Percentiles rank a stretch among this genome's conserved stretches.
These are phyloP conservation scores for Phallus indusiatus DNA, from an alignment of 768 basidiomycete genomes.

Conservation along the genomic window DNA sequence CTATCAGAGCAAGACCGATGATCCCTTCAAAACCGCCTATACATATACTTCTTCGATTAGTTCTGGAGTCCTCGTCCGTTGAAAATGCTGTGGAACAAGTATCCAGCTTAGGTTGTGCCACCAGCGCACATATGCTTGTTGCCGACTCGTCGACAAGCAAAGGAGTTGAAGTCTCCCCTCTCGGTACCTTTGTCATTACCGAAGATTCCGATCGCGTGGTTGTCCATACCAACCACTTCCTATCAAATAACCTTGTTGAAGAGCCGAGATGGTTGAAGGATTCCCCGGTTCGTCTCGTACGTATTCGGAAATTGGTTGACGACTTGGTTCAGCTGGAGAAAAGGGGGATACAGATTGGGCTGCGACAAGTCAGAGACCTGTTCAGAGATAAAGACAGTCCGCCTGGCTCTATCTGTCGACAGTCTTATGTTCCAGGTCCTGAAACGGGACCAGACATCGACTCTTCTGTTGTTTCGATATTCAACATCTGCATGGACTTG, in stretches of 20 bases:
- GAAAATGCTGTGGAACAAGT: conserved; percentile 19
- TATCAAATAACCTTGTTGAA: conserved; percentile 22
- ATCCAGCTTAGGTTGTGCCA: conserved; percentile 22
- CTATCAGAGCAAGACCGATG: conserved; percentile 26
- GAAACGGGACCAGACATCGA: conserved; percentile 7
- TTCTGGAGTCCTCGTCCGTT: conserved; percentile 22
- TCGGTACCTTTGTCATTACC: conserved; percentile 17
- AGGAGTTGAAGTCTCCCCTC: conserved; percentile 25
- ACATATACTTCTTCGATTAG: conserved; percentile 24
- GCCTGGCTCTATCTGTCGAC: conserved; percentile 25
- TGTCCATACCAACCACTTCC: conserved; percentile 29
- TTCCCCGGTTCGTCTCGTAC: conserved; percentile 21
- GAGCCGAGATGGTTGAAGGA: conserved; percentile 25
- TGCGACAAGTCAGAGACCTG: conserved; percentile 15
- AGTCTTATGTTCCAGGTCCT: conserved; percentile 12
- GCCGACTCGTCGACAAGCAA: conserved; percentile 21
- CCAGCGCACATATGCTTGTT: conserved; percentile 27
- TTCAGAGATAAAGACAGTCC: conserved; percentile 23
- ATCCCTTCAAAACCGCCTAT: conserved; percentile 23
- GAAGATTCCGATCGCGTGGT: conserved; percentile 21
- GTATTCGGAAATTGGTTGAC: conserved; percentile 18
- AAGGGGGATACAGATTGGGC: conserved; percentile 7
- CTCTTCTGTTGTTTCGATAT: conserved; percentile 21
- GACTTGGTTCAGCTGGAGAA: conserved; percentile 15
- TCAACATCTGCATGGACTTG: conserved; percentile 28